Conservation (phyloP, 305 asterid genomes). For the Fraxinus floribunda region DNA sequence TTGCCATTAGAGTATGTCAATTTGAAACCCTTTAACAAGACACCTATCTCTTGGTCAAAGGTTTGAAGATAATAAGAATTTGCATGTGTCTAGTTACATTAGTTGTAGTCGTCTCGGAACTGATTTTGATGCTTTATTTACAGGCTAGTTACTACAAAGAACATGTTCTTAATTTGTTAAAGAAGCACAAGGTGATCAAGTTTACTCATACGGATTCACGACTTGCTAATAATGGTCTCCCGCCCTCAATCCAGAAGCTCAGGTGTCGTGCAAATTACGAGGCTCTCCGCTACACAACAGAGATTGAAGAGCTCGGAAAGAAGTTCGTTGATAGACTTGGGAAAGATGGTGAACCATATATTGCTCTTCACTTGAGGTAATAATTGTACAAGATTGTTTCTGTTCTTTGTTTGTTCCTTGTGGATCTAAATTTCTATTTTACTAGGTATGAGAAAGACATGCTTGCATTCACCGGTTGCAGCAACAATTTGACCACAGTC, state of each 20-base stretch:
- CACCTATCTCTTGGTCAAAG: conserved; percentile 92
- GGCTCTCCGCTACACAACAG: conserved; percentile 70
- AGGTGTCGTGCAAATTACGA: conserved; percentile 82
- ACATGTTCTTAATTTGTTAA: conserved; percentile 54
- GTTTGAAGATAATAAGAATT: conserved; percentile 27
- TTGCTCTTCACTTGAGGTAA: conserved; percentile 92
- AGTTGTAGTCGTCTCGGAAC: neutral
- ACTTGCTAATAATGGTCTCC: conserved; percentile 72
- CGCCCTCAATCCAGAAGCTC: conserved; percentile 64
- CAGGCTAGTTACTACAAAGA: conserved; percentile 80
- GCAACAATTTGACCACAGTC: conserved; percentile 50
- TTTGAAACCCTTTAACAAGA: conserved; percentile 43
- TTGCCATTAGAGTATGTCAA: conserved; percentile 51
- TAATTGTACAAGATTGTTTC: neutral
- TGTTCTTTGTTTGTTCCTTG: no score
- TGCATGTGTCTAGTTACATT: neutral
- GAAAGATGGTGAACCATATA: conserved; percentile 47
- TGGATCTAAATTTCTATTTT: neutral
- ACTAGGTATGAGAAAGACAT: conserved; percentile 81
- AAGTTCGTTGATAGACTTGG: conserved; percentile 54
- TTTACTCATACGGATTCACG: conserved; percentile 81
- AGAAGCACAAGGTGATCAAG: conserved; percentile 61
- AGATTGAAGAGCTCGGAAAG: conserved; percentile 69
- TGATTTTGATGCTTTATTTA: conserved; percentile 9
- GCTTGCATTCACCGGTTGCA: conserved; percentile 95